Evolutionary conservation across 192 early-diverging fungal species (phyloP).

Genomic region (Chytriomyces hyalinus): DNA sequence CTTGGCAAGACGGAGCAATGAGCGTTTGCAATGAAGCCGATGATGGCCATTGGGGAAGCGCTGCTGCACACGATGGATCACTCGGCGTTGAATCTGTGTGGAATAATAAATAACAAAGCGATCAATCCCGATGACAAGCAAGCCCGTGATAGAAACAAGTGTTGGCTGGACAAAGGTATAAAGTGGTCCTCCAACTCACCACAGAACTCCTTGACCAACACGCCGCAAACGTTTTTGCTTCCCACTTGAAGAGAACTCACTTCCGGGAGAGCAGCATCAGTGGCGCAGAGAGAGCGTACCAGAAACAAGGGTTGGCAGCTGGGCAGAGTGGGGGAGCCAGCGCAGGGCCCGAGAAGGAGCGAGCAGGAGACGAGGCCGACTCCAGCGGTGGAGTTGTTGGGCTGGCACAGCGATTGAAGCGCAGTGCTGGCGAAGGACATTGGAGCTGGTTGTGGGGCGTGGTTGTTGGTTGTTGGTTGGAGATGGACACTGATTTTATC

Average conservation of each 20-base stretch:
- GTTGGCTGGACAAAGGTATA: background rate
- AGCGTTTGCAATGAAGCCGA: background rate
- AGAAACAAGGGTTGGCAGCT: background rate
- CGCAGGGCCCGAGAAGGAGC: background rate
- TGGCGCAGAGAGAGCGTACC: background rate
- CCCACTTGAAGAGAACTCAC: background rate
- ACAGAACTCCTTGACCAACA: background rate
- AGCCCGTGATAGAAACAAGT: background rate
- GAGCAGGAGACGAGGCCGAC: background rate
- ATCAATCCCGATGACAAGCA: background rate
- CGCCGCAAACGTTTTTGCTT: background rate
- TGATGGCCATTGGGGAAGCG: background rate
- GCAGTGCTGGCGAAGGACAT: background rate
- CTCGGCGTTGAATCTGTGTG: no score
- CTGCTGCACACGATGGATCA: background rate
- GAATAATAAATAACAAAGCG: no score
- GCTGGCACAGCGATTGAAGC: background rate
- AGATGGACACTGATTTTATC: background rate
- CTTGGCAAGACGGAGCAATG: background rate
- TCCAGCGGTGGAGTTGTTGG: background rate
- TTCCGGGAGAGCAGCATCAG: background rate
- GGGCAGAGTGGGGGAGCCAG: background rate
- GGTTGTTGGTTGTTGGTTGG: background rate
- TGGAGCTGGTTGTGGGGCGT: background rate
- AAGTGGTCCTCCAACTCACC: background rate